Evolutionary conservation across 202 grass and related monocot genomes (phyloP), one percentile per base, ranked within the genome.

Genomic region (Setaria italica): DNA sequence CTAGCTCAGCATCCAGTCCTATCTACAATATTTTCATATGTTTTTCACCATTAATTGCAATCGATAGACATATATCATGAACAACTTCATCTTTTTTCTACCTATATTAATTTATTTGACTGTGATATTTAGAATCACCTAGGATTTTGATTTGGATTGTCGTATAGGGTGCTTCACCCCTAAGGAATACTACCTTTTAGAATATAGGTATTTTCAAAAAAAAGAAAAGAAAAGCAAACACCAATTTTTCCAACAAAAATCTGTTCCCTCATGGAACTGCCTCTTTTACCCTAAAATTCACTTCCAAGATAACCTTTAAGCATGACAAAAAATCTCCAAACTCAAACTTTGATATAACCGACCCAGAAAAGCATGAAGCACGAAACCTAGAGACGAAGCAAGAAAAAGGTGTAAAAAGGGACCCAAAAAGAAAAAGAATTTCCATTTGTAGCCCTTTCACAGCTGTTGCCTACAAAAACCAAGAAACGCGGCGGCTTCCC

Each of bases 401-500:
- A 73, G 29, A 4, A 62, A 39, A 45, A 59, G 3, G 14, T 56
- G 5, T 37, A 10, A 20, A 82, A 58, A 70, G 5, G 5, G 62
- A 8, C 45, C 0, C 2, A 35, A 17, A 7, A 32, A 13, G 1
- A 13, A 64, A 62, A 30, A n/a, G 32, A 34, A 8, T 62, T 77
- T 66, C 42, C 35, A 62, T 85, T 60, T 55, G 35, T 3, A 51
- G n/a, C 51, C 66, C 14, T 9, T 53, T 32, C 49, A 74, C 72
- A 65, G 29, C 56, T 84, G 50, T 84, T 11, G 19, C 4, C 11
- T 21, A 37, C 32, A 32, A 59, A 2, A 30, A 17, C 37, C 5
- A 67, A 3, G 7, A 67, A 70, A 39, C 50, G 13, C 30, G 6
- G n/a, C 2, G 37, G 17, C 30, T 86, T 80, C 65, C 84, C 74